A percentile compares a stretch with the other conserved stretches of the same genome.
phyloP scores from a whole-genome alignment of 495 filamentous ascomycete genomes.

The Penicillium angulare region DNA sequence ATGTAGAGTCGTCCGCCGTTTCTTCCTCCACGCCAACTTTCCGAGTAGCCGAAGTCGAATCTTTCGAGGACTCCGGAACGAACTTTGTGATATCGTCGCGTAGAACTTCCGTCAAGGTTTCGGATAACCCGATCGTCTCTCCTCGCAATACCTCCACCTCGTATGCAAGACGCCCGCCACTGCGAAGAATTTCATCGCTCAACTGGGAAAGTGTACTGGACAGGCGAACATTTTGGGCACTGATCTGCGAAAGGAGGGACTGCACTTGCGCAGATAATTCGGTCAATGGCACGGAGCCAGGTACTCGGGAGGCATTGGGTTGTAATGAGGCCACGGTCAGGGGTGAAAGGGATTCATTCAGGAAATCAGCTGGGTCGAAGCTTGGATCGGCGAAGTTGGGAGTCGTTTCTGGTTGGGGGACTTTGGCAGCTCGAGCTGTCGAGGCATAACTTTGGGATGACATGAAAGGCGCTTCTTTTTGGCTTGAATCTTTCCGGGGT shows the following conservation, averaged over 20 bases:
- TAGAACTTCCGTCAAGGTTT: constrained; percentile 70
- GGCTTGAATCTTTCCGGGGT: neutral
- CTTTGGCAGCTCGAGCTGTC: constrained; percentile 11
- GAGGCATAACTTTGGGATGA: constrained; percentile 18
- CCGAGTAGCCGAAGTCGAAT: no score
- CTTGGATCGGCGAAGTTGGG: constrained; percentile 64
- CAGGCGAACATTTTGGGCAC: constrained; percentile 79
- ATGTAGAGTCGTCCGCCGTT: constrained; percentile 7
- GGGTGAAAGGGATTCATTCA: constrained; percentile 71
- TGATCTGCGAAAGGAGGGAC: constrained; percentile 78
- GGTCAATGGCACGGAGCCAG: constrained; percentile 61
- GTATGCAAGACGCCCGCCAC: constrained; percentile 83
- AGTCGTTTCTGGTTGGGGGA: constrained; percentile 46
- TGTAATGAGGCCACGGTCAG: constrained; percentile 42
- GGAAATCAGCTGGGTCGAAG: constrained; percentile 79
- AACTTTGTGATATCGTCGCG: constrained; percentile 69
- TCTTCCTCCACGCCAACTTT: no score
- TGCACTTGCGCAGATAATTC: constrained; percentile 81
- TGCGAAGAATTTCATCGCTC: constrained; percentile 91
- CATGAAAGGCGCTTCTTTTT: constrained; percentile 8
- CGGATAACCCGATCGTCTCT: constrained; percentile 74
- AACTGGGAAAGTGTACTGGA: constrained; percentile 81
- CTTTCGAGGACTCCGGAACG: constrained; percentile 51
- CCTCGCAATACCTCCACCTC: constrained; percentile 91
- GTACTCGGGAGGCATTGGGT: constrained; percentile 38